phyloP scores from a whole-genome alignment of 2,329 filamentous ascomycete genomes.

The Botryotinia globosa region DNA sequence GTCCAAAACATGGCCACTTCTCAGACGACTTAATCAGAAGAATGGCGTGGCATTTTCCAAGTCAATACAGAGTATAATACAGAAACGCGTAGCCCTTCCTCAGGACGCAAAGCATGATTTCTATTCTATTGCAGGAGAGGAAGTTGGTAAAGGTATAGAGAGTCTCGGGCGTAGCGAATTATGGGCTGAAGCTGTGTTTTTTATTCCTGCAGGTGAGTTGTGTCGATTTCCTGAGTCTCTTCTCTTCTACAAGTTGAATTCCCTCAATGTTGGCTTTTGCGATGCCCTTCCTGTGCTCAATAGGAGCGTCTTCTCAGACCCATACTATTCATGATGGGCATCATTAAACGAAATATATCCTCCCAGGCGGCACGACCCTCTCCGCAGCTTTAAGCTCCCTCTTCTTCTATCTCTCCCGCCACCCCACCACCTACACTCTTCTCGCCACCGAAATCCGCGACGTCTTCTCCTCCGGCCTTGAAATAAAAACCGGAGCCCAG shows the following conservation, averaged over 20 bases:
- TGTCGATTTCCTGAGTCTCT: neutral
- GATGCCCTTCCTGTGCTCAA: neutral
- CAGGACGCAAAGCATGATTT: neutral
- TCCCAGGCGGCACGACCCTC: neutral
- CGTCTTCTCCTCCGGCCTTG: neutral
- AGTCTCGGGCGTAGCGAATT: neutral
- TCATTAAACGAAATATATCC: neutral
- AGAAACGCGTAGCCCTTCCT: neutral
- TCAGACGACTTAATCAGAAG: neutral
- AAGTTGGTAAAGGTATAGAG: neutral
- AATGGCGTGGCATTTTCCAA: neutral
- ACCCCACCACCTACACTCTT: neutral
- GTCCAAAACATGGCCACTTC: neutral
- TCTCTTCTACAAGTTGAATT: neutral
- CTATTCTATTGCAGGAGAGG: neutral
- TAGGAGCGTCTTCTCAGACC: neutral
- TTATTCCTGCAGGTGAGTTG: neutral
- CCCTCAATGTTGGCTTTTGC: neutral
- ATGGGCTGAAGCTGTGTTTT: neutral
- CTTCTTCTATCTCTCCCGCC: neutral
- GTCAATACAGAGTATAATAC: neutral
- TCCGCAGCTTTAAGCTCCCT: neutral
- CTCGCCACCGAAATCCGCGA: neutral
- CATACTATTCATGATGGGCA: neutral
- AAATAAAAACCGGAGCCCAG: neutral